Evolutionary conservation across 2,329 filamentous ascomycete species (phyloP), one percentile per base, ranked within the genome.

Genomic region (Pseudomassariella vexata): DNA sequence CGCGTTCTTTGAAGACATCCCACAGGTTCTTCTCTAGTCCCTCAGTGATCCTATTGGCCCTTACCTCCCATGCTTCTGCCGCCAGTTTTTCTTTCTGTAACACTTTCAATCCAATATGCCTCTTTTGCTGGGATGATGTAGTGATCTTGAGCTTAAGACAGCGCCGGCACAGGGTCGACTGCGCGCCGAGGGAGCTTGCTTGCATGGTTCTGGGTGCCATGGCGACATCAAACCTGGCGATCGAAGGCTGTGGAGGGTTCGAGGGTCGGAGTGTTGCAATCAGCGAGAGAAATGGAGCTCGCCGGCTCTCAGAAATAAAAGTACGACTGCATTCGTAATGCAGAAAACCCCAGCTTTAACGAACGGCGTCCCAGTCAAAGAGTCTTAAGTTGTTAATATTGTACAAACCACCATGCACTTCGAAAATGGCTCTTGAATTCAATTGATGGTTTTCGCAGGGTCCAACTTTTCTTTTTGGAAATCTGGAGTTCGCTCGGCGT

Each of bases 1-100:
- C 85, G 47, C 85, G 69, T 56, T 84, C 78, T 45, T 85, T 74
- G 9, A 92, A 65, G 12, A 81, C 47, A 32, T 76, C 72, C 60
- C 83, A 76, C 32, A 81, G 68, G 41, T 75, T 63, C 26, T 61
- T 61, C 28, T 55, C 35, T 43, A 72, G 57, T 26, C 78, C 77
- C 1, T 56, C 53, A 30, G 61, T 27, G 26, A 82, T 77, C 36
- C 52, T 47, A 21, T 57, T 36, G 3, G 73, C 72, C 31, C 57
- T 56, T 27, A 55, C 40, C 11, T 60, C 45, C 76, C 78, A 82
- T 14, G 60, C 49, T 24, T 55, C 39, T 9, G 65, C 50, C 6
- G 65, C 69, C 1, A 51, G 48, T 0, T 49, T 48, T 4, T 62
- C 45, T 47, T 74, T 77, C 5, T 47, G 49, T 16, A 71, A 36